Base-by-base conservation (phyloP, 345 rosid genomes). In the Lepidium aucheri region DNA sequence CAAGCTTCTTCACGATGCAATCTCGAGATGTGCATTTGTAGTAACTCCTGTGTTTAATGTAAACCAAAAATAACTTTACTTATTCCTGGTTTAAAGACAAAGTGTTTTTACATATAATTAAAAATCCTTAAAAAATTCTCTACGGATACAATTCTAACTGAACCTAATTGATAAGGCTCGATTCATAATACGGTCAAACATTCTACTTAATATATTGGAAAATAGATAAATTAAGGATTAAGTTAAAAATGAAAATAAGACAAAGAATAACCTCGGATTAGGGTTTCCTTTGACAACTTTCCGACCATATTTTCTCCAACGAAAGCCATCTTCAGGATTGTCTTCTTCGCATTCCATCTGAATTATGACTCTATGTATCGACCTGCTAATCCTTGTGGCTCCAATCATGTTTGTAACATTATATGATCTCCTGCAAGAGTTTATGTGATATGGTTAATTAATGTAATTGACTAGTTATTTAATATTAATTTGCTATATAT, bases 231-330 rank as follows among this genome's bases (percentile, higher is more conserved):
- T 24, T 2, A 24, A 8, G 1, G 17, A 13, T 26, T 26, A 9
- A 4, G 3, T 13, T 39, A 10, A 24, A 24, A 24, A 24, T 2
- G 1, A 3, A 12, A 18, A 38, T 14, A 22, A 45, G 59, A 50
- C 8, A 50, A 32, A 44, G 40, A 53, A 43, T 1, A 22, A 74
- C 77, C 77, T 67, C 7, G 77, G 73, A 74, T 74, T 67, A 36
- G 59, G 68, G 46, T 67, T 74, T 10, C 64, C 53, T 35, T 60
- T 74, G 58, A 74, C 68, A 32, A 67, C 17, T 61, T 74, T 74
- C 18, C 24, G 64, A 13, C 73, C 73, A 39, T 74, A 74, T 53
- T 74, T 74, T 30, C 77, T 60, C 77, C 77, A 74, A 11, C 68
- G 68, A 12, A 4, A 67, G 17, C 68, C 68, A 67, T 74, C 77